Base-by-base conservation (phyloP, 768 basidiomycete species). In the Macrocybe gigantea region DNA sequence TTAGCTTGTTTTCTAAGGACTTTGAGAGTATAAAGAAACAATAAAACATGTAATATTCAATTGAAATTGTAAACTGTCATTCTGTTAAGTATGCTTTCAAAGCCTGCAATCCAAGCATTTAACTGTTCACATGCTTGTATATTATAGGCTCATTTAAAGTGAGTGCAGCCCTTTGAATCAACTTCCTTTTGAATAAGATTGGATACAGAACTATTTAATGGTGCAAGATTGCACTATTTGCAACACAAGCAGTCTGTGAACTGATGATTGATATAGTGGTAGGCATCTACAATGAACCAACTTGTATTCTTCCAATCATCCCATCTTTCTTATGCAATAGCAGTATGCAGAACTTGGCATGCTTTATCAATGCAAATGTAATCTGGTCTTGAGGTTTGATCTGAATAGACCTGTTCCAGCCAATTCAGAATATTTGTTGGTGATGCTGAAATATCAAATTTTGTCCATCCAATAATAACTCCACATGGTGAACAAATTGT, bases 221-320 rank as follows among this genome's bases (percentile, higher is more conserved):
- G 22, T 22, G 22, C 22, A 22, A 4, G 22, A 22, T 22, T 22
- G 22, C 22, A 22, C 22, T 4, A 22, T 4, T 22, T 22, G 22
- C 22, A 4, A 22, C 22, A 22, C 22, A 22, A 22, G 22, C 4
- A 22, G 22, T 60, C 58, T 37, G 36, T 48, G 14, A 43, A 7
- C 1, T 38, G 12, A 44, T 57, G 56, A 14, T 42, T 47, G 22
- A 48, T 54, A 36, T 60, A 59, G 47, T 60, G 56, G 36, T 55
- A 61, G 11, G 57, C 37, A 52, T 61, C 57, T 1, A 61, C 57
- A 53, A 58, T 60, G 41, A 60, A 58, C 5, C 49, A 12, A 33
- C 54, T 60, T 8, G 53, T 53, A 9, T 31, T 7, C 37, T 47
- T 38, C 56, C 56, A 58, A 6, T 22, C n/a, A 41, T 35, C 31